Evolutionary conservation across 352 stramenopile species (phyloP), one percentile per base, ranked within the genome.

Genomic region (Phytophthora litchii): DNA sequence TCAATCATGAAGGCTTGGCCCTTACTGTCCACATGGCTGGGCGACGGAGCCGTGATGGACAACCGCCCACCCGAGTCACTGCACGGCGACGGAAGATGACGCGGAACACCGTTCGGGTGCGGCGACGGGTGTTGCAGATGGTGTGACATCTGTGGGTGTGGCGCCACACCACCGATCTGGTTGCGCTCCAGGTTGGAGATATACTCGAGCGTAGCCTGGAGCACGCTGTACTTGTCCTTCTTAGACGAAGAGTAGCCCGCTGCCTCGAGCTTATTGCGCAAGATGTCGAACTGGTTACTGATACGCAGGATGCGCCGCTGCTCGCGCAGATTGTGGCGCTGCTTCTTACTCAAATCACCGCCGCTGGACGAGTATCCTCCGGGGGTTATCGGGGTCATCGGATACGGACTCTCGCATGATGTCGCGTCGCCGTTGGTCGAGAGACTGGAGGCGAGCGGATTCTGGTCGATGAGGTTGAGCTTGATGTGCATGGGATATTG

Each of bases 211-310:
- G 84, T 94, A 17, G 84, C 82, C 53, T 91, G 82, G 13, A 94
- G 71, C 43, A 94, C 83, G 43, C 78, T 91, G 66, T 90, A 91
- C 65, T 94, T 94, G 77, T 94, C 84, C 57, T 91, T 94, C 73
- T 92, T 94, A 44, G 76, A 85, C 4, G 76, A 86, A 32, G 74
- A 75, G 65, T 91, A 92, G 23, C 82, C 82, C 7, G 78, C 84
- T 5, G 41, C 68, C 47, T 94, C 84, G 17, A 94, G 80, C 53
- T 91, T 94, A 46, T 73, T 74, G 34, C 83, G 78, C 34, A 94
- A 61, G 23, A 90, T 91, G 55, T 92, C 80, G 41, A 94, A 92
- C 69, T 92, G 84, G 64, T 89, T 91, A 58, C 80, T 90, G 61
- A 94, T 91, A 54, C 84, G 80, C 51, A 92, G 56, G 55, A 94